Conservation (phyloP, 2,329 filamentous ascomycete genomes). For the Aspergillus sp. region DNA sequence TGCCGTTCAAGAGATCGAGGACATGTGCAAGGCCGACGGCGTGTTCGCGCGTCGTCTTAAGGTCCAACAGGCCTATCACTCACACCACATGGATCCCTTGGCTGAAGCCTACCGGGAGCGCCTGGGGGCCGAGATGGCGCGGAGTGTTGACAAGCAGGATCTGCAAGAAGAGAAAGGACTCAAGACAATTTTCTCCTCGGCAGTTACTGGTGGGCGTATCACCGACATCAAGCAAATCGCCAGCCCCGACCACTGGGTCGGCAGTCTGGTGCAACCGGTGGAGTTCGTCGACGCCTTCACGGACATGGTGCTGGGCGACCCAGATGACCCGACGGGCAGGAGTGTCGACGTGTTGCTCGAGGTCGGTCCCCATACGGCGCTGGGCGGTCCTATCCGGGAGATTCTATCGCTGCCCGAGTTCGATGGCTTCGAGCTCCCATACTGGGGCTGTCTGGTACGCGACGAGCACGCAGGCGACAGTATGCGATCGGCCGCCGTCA, state of each 20-base stretch:
- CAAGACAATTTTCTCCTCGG: constrained; percentile 16
- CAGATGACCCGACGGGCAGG: too few relatives aligned
- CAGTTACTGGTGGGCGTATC: constrained; percentile 12
- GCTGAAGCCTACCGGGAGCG: not conserved
- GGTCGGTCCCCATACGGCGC: too few relatives aligned
- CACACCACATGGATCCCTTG: not conserved
- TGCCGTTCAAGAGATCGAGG: not conserved
- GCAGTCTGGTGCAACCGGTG: constrained; percentile 17
- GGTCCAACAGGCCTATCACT: not conserved
- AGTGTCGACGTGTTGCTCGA: too few relatives aligned
- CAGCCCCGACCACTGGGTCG: constrained; percentile 17
- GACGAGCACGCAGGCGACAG: too few relatives aligned
- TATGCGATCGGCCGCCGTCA: too few relatives aligned
- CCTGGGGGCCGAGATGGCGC: too few relatives aligned
- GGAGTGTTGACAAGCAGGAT: too few relatives aligned
- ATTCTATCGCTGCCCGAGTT: too few relatives aligned
- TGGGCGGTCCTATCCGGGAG: too few relatives aligned
- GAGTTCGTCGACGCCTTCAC: constrained; percentile 12
- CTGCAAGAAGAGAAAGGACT: too few relatives aligned
- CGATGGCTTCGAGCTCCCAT: too few relatives aligned
- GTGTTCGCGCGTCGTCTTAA: not conserved
- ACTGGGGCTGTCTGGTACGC: too few relatives aligned
- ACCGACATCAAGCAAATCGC: not conserved
- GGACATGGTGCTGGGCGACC: not conserved
- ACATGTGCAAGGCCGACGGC: not conserved